phyloP scores from a whole-genome alignment of 2,329 filamentous ascomycete species.

The Bipolaris gigantea region DNA sequence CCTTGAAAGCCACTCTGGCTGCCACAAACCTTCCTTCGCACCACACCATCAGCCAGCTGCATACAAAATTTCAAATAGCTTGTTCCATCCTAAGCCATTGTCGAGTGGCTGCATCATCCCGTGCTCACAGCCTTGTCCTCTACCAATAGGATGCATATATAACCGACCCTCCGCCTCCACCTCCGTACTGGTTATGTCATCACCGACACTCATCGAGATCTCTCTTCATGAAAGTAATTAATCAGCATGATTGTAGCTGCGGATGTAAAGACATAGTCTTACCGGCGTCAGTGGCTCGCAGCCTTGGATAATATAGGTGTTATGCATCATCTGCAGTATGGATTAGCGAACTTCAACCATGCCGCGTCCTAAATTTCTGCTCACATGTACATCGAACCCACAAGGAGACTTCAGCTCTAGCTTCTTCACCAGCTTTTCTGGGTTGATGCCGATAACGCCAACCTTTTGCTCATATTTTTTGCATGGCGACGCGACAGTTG shows the following conservation, averaged over 20 bases:
- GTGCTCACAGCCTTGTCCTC: background rate
- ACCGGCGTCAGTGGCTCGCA: background rate
- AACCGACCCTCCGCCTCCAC: background rate
- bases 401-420: background rate
- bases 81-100: background rate
- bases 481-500: too few species aligned
- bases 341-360: background rate
- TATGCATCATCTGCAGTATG: constrained; percentile 10
- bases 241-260: background rate
- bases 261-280: background rate
- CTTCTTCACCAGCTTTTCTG: constrained; percentile 1
- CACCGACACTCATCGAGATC: constrained; percentile 1
- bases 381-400: background rate
- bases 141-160: background rate
- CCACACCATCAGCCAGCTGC: background rate
- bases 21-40: background rate
- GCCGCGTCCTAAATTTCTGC: background rate
- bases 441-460: background rate
- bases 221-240: background rate
- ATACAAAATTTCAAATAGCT: background rate
- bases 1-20: too few species aligned
- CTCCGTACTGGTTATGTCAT: background rate
- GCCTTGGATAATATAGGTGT: constrained; percentile 7
- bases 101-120: background rate
- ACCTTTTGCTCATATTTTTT: background rate